Evolutionary conservation across 2,329 filamentous ascomycete genomes (phyloP).

Genomic region (Anthostomella pinea): DNA sequence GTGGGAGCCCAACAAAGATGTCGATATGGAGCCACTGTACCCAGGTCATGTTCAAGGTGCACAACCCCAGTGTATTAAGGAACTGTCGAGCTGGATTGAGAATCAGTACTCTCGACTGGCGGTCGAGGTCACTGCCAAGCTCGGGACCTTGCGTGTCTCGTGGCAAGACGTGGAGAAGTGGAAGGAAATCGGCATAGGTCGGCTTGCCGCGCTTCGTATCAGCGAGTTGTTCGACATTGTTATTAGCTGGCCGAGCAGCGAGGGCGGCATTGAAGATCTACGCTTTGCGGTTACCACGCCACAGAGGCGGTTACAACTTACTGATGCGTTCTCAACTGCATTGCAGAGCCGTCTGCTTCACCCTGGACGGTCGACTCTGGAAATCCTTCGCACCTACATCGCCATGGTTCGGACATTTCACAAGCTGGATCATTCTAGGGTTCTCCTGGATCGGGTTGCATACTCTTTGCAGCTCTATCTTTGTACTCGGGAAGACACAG

Average conservation of each 20-base stretch:
- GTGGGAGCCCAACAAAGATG: conserved; percentile 46
- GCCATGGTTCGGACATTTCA: conserved; percentile 76
- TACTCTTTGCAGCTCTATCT: conserved; percentile 72
- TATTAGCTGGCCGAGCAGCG: conserved; percentile 68
- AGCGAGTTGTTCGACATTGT: conserved; percentile 77
- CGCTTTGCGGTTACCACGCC: conserved; percentile 67
- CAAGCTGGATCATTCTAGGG: conserved; percentile 72
- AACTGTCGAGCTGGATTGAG: conserved; percentile 66
- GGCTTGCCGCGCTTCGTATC: conserved; percentile 67
- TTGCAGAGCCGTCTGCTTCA: conserved; percentile 68
- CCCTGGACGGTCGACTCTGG: conserved; percentile 70
- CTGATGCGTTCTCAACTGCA: conserved; percentile 64
- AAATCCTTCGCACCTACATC: conserved; percentile 75
- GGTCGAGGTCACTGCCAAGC: conserved; percentile 55
- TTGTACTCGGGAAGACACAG: conserved; percentile 73
- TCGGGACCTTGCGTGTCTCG: conserved; percentile 43
- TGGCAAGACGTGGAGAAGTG: conserved; percentile 63
- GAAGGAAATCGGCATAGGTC: conserved; percentile 66
- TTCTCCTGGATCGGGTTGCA: conserved; percentile 71
- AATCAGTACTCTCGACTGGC: conserved; percentile 64
- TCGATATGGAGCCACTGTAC: conserved; percentile 19
- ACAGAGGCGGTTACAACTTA: conserved; percentile 66
- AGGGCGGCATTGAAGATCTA: conserved; percentile 71
- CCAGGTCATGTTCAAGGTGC: conserved; percentile 31
- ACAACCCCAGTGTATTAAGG: conserved; percentile 53